Conservation (phyloP, 1,284 basidiomycete genomes). For the Fomes fomentarius region DNA sequence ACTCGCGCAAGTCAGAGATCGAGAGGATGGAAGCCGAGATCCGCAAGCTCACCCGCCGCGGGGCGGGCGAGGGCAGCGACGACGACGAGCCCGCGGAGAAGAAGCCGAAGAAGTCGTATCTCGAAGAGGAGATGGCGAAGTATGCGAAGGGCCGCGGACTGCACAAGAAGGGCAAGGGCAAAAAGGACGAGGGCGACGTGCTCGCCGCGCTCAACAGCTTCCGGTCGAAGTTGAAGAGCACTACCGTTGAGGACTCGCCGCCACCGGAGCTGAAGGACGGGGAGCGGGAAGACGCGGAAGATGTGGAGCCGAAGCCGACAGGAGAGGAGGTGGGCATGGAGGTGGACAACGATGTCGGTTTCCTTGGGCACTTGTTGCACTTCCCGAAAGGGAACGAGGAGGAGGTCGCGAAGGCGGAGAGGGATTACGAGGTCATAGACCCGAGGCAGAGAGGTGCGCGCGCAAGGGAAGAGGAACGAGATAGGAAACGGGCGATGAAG, state of each 20-base stretch:
- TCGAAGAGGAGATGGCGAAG: conserved; percentile 81
- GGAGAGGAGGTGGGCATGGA: conserved; percentile 66
- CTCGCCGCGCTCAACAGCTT: conserved; percentile 75
- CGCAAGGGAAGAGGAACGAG: conserved; percentile 75
- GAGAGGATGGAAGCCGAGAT: conserved; percentile 89
- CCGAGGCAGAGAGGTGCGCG: conserved; percentile 69
- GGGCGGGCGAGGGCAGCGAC: conserved; percentile 55
- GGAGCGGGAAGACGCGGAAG: conserved; percentile 27
- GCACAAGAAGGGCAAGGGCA: conserved; percentile 60
- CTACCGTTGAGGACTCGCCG: conserved; percentile 37
- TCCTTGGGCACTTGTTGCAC: conserved; percentile 75
- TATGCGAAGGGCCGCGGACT: conserved; percentile 71
- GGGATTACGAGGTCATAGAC: conserved; percentile 91
- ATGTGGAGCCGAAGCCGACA: conserved; percentile 5
- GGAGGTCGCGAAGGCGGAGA: conserved; percentile 79
- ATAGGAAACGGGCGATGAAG: conserved; percentile 54
- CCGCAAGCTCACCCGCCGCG: conserved; percentile 65
- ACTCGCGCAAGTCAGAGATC: conserved; percentile 76
- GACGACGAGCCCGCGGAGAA: conserved; percentile 63
- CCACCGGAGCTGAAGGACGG: conserved; percentile 34
- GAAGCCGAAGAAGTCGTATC: conserved; percentile 67
- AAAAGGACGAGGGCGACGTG: conserved; percentile 77
- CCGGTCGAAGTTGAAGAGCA: conserved; percentile 65
- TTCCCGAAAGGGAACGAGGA: conserved; percentile 82
- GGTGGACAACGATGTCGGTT: conserved; percentile 81